A percentile compares a stretch with the other conserved stretches of the same genome.
These are phyloP conservation scores for Meredithiella fracta DNA, from an alignment of 2,329 filamentous ascomycete genomes.

Conservation along the genomic window DNA sequence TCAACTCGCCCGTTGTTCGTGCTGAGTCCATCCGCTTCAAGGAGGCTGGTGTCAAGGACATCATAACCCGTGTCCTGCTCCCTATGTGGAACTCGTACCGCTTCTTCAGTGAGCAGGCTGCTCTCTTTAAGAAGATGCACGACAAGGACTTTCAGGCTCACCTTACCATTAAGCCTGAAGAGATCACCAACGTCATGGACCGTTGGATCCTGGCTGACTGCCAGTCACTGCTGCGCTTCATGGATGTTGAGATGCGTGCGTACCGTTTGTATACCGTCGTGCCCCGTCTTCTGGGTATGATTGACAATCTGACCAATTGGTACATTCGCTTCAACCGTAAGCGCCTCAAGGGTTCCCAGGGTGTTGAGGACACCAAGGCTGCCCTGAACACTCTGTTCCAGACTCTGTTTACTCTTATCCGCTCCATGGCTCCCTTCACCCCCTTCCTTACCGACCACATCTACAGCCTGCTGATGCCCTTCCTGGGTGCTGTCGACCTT, in stretches of 20 bases:
- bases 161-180: slow-evolving; percentile 13
- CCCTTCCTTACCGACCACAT: slow-evolving; percentile 84
- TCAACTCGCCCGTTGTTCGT: slow-evolving; percentile 19
- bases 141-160: slow-evolving; percentile 16
- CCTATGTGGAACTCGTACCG: slow-evolving; percentile 20
- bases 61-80: slow-evolving; percentile 18
- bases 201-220: slow-evolving; percentile 87
- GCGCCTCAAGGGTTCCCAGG: slow-evolving; percentile 63
- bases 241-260: slow-evolving; percentile 77
- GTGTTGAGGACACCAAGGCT: slow-evolving; percentile 53
- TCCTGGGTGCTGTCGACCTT: slow-evolving; percentile 50
- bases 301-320: slow-evolving; percentile 83
- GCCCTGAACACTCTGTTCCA: slow-evolving; percentile 79
- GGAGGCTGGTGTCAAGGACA: slow-evolving; percentile 18
- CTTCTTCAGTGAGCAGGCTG: slow-evolving; percentile 18
- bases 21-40: slow-evolving; percentile 19
- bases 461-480: slow-evolving; percentile 61
- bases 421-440: slow-evolving; percentile 72
- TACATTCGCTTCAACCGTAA: slow-evolving; percentile 82
- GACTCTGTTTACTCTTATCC: slow-evolving; percentile 67
- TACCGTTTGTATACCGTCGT: slow-evolving; percentile 73
- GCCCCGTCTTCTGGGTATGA: slow-evolving; percentile 55
- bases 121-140: slow-evolving; percentile 17
- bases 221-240: slow-evolving; percentile 78
- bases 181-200: slow-evolving; percentile 54